Base-by-base conservation (phyloP, 768 basidiomycete species). In the Rubroboletus pulcherrimus region DNA sequence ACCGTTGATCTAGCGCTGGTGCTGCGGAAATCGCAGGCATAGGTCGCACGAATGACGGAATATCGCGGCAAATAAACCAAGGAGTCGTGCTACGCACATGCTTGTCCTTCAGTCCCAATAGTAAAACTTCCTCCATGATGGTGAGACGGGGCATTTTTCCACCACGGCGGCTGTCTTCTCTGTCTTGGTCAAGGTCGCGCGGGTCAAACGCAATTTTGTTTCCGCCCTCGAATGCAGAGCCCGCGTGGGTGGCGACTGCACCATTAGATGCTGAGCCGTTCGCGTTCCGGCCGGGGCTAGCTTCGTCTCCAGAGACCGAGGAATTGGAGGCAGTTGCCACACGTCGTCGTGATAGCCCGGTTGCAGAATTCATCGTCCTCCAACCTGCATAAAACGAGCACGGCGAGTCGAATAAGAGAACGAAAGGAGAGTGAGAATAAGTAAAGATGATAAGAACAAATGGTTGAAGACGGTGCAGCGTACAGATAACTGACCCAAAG, bases 91-190 rank as follows among this genome's bases (percentile, higher is more conserved):
- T 26, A 74, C 80, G 21, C 64, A 93, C 93, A 77, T 96, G 93
- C 68, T 94, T 95, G 75, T 98, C 97, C 72, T 98, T 98, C 55
- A 99, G 76, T 5, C 97, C 97, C 12, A 99, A 74, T 54, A 99
- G 72, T 57, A 98, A 75, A 7, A 99, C 86, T 76, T 99, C 97
- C 76, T 99, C 97, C 90, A 98, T 91, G 54, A 99, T 81, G 26
- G 97, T 99, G 63, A 99, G 75, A 54, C 79, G 78, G 3, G 97
- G 97, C 72, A 88, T 80, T 72, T 81, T 85, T 19, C 87, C 89
- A 4, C 87, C 86, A 53, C 81, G 65, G 52, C 77, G 78, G n/a
- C 69, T 77, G 58, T 86, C 84, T 62, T 87, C 83, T 43, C 79
- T 79, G 37, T 82, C 86, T 51, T 83, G 81, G 66, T 89, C 83